phyloP scores from a whole-genome alignment of 371 early-diverging fungal species.

The Sporodiniella umbellata region DNA sequence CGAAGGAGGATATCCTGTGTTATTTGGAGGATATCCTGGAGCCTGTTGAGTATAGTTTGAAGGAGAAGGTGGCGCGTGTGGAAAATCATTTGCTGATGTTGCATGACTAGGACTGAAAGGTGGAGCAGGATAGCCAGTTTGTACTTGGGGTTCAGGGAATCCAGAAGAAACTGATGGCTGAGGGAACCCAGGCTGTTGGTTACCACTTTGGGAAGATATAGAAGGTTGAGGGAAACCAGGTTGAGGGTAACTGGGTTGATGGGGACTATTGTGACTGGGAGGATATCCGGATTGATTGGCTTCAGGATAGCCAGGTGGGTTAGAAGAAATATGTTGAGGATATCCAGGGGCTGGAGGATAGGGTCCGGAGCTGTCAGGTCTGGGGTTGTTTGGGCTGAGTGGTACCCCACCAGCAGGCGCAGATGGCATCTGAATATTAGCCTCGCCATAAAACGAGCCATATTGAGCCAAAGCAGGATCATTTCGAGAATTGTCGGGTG shows the following conservation, averaged over 20 bases:
- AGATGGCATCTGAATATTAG: not conserved
- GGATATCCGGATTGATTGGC: not conserved
- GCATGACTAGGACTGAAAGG: conserved; percentile 7
- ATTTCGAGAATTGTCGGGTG: conserved; percentile 11
- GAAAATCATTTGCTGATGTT: conserved; percentile 1
- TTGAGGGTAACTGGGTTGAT: not conserved
- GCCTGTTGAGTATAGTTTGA: not conserved
- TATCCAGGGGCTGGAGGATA: not conserved
- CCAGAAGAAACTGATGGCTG: not conserved
- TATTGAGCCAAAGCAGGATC: conserved; percentile 19
- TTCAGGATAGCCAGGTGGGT: conserved; percentile 11
- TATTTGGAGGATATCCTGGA: conserved; percentile 5
- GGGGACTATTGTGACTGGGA: not conserved
- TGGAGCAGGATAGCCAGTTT: conserved; percentile 6
- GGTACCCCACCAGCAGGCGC: not conserved
- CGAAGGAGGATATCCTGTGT: conserved; percentile 13
- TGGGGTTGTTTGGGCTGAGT: not conserved
- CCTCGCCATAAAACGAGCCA: conserved; percentile 22
- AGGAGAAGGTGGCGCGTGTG: conserved; percentile 3
- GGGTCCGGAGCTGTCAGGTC: not conserved
- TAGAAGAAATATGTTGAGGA: conserved; percentile 1
- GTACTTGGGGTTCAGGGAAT: not conserved
- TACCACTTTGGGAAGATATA: no score
- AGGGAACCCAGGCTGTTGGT: not conserved
- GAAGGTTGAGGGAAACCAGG: not conserved